Conservation (phyloP, 768 basidiomycete species). For the Tulasnella calospora region DNA sequence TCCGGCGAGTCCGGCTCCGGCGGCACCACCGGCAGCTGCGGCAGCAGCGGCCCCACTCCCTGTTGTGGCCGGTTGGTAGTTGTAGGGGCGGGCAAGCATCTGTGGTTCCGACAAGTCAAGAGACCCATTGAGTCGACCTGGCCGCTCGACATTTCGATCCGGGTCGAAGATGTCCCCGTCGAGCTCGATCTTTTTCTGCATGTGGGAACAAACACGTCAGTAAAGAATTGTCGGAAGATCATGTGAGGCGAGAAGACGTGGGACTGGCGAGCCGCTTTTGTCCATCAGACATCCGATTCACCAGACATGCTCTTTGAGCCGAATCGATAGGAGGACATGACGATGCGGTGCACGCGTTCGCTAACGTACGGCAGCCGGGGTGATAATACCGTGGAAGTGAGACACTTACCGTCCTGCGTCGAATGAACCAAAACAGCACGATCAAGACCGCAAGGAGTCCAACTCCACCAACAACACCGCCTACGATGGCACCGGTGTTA, state of each 20-base stretch:
- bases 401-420: constrained; percentile 14
- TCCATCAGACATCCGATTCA: neutral
- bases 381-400: neutral
- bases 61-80: neutral
- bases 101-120: constrained; percentile 4
- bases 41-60: neutral
- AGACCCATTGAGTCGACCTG: neutral
- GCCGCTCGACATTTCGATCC: constrained; percentile 18
- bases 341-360: neutral
- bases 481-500: constrained; percentile 20
- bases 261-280: neutral
- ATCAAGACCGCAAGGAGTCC: neutral
- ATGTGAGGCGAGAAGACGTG: neutral
- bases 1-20: neutral
- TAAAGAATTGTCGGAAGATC: neutral
- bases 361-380: neutral
- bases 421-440: neutral
- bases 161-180: constrained; percentile 17
- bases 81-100: neutral
- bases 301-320: neutral
- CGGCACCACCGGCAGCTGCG: neutral
- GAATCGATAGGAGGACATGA: neutral
- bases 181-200: constrained; percentile 4
- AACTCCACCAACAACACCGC: constrained; percentile 19
- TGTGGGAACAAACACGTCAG: neutral